Conservation (phyloP, 257 asterid species). For the Paraleonurus japonicus region DNA sequence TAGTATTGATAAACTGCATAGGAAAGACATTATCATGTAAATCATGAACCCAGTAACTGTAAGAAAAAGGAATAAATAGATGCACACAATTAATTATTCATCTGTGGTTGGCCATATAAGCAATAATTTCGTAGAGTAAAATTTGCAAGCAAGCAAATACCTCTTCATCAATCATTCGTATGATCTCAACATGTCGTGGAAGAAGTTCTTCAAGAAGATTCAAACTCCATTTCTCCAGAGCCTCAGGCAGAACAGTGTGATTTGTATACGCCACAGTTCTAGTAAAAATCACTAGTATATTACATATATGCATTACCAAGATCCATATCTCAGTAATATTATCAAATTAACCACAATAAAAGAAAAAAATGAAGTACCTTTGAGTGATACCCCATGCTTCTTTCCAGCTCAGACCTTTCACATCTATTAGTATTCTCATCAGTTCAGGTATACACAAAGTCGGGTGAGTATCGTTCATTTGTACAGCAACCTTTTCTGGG, state of each 20-base stretch:
- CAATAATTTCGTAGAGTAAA: neutral
- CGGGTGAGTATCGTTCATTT: conserved; percentile 73
- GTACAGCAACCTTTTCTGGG: conserved; percentile 62
- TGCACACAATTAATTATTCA: neutral
- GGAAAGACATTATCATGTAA: conserved; percentile 1
- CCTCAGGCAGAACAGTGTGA: conserved; percentile 77
- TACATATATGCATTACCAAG: conserved; percentile 13
- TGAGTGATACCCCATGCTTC: conserved; percentile 64
- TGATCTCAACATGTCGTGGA: conserved; percentile 68
- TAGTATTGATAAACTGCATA: conserved; percentile 46
- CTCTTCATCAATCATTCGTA: conserved; percentile 57
- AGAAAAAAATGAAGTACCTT: conserved; percentile 31
- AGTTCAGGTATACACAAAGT: conserved; percentile 69
- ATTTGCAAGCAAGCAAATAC: conserved; percentile 26
- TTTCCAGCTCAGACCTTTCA: conserved; percentile 59
- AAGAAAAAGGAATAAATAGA: neutral
- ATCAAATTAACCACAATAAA: neutral
- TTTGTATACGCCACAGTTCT: conserved; percentile 69
- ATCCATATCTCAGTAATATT: neutral
- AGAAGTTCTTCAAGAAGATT: conserved; percentile 51
- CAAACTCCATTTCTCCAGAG: conserved; percentile 65
- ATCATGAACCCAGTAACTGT: neutral
- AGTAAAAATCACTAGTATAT: conserved; percentile 12
- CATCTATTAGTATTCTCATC: conserved; percentile 52
- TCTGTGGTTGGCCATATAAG: neutral